Percentiles rank a stretch among this genome's conserved stretches.
These are phyloP conservation scores for Mycena olivaceomarginata DNA, from an alignment of 768 basidiomycete species.

Conservation along the genomic window DNA sequence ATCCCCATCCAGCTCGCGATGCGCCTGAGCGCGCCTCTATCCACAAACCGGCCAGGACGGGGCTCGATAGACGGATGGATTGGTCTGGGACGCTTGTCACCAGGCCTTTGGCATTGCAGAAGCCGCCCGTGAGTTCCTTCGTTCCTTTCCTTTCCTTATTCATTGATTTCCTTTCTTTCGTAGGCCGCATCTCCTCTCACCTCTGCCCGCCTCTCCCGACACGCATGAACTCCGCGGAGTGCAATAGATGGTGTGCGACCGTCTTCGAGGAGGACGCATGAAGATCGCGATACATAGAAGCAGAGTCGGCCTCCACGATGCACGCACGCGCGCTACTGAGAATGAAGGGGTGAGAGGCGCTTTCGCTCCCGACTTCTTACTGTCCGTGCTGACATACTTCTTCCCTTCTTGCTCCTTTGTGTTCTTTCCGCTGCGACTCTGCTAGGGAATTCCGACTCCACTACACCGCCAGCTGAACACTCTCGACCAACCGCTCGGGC, in stretches of 20 bases:
- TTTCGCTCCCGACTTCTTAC: too few species aligned
- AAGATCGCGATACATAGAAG: too few species aligned
- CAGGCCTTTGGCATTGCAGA: too few species aligned
- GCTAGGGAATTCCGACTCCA: constrained; percentile 10
- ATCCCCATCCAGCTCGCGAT: too few species aligned
- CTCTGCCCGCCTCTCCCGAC: neutral
- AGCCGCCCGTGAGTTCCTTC: too few species aligned
- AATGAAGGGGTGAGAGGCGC: neutral
- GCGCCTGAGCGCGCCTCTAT: too few species aligned
- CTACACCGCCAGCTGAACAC: constrained; percentile 9
- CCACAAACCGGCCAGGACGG: too few species aligned
- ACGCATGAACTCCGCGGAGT: constrained; percentile 1
- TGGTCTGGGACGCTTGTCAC: too few species aligned
- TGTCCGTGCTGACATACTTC: neutral
- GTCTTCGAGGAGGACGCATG: too few species aligned
- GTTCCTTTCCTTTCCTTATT: too few species aligned
- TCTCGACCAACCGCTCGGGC: neutral
- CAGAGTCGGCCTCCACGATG: constrained; percentile 12
- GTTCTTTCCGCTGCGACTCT: constrained; percentile 9
- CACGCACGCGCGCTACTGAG: neutral
- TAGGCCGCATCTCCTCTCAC: neutral
- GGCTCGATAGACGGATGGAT: too few species aligned
- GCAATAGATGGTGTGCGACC: constrained; percentile 4
- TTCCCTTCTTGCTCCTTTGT: neutral
- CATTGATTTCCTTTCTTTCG: too few species aligned